Base-by-base conservation (phyloP, 768 basidiomycete species). In the Russula compacta region DNA sequence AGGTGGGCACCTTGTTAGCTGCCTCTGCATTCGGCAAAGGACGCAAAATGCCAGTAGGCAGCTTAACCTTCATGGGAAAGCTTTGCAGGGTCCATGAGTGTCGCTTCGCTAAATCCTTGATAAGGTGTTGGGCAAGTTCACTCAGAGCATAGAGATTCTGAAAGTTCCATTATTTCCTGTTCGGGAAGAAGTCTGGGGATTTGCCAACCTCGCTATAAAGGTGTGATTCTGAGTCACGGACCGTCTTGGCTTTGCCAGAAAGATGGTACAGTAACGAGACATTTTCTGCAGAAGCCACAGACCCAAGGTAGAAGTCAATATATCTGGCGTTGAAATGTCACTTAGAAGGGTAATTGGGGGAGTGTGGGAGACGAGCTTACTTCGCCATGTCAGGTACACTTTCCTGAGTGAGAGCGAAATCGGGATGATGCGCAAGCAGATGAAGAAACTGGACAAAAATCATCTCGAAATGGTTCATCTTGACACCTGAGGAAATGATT, bases 391-490 rank as follows among this genome's bases (percentile, higher is more conserved):
- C 86, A 38, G 82, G 76, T 40, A 95, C 71, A 44, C 85, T 85
- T 38, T 89, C 87, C 40, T 82, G 79, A 2, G 79, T 77, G 47
- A 77, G 79, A 19, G 78, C 79, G 67, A 93, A 95, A 72, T 99
- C 97, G 4, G 95, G 95, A 70, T 99, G 97, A 69, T 97, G 95
- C 0, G 94, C 92, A 5, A 98, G 78, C 0, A 94, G 73, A 69
- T 94, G 89, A 10, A 98, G 78, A 4, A 98, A 74, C 12, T 95
- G 86, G 46, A 95, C 82, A 67, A 98, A 89, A 2, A 87, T 82
- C 58, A 87, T 74, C 71, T 98, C 95, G 58, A 95, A 79, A 53
- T 82, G 73, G n/a, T 84, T 79, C 15, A 91, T 74, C 47, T 81
- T 78, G 33, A 82, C 67, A 14, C 75, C 87, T 84, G 69, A 4